Percentiles rank a stretch among this genome's conserved stretches.
Evolutionary conservation across 805 yeast species (phyloP).

Genomic region (Yamadazyma sp.): DNA sequence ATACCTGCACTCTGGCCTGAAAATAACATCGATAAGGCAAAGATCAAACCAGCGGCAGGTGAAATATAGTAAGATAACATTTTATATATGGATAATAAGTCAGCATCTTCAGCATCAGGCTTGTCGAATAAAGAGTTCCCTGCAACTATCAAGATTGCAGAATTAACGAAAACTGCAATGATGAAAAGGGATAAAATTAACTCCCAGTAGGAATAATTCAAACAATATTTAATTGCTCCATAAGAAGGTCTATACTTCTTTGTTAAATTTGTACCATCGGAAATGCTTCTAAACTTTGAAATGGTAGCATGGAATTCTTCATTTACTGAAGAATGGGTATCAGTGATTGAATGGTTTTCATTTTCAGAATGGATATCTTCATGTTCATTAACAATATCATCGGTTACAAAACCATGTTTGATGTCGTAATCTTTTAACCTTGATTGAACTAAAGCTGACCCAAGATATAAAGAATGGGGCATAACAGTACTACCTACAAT

Average conservation of each 20-base stretch:
- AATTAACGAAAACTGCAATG: slow-evolving; percentile 89
- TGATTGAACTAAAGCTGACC: slow-evolving; percentile 43
- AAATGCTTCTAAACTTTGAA: slow-evolving; percentile 15
- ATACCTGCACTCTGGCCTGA: slow-evolving; percentile 48
- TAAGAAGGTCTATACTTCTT: slow-evolving; percentile 64
- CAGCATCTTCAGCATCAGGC: slow-evolving; percentile 46
- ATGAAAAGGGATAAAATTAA: slow-evolving; percentile 76
- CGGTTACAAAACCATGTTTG: slow-evolving; percentile 24
- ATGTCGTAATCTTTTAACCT: slow-evolving; percentile 41
- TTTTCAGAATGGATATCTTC: background rate
- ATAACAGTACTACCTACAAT: slow-evolving; percentile 47
- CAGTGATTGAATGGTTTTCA: background rate
- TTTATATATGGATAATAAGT: slow-evolving; percentile 41
- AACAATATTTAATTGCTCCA: slow-evolving; percentile 74
- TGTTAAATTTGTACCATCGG: slow-evolving; percentile 12
- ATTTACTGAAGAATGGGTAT: slow-evolving; percentile 1
- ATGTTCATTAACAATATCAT: slow-evolving; percentile 2
- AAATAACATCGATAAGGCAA: slow-evolving; percentile 45
- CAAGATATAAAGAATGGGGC: slow-evolving; percentile 45
- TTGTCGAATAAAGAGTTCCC: slow-evolving; percentile 39
- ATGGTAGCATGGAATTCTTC: slow-evolving; percentile 14
- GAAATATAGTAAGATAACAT: slow-evolving; percentile 43
- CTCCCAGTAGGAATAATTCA: slow-evolving; percentile 80
- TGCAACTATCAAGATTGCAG: slow-evolving; percentile 60
- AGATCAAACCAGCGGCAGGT: slow-evolving; percentile 43